Percentiles rank a stretch among this genome's conserved stretches.
Evolutionary conservation across 2,329 filamentous ascomycete species (phyloP).

Genomic region (Cryphonectria radicalis): DNA sequence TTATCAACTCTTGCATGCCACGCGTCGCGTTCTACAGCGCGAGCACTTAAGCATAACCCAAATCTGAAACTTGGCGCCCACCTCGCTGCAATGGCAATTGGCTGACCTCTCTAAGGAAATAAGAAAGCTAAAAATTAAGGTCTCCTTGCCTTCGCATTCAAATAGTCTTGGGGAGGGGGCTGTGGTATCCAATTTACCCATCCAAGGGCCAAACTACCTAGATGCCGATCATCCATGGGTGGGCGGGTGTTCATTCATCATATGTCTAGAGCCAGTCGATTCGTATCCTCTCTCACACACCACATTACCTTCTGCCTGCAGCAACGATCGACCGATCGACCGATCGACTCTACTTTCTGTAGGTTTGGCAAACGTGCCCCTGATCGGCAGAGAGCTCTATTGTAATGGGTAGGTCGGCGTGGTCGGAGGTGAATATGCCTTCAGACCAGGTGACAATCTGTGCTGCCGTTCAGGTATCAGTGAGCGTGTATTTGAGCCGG

Average conservation of each 20-base stretch:
- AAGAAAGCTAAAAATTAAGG: neutral
- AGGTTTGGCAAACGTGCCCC: neutral
- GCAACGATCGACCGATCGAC: slow-evolving; percentile 5
- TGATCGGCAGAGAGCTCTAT: slow-evolving; percentile 6
- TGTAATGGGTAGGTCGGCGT: slow-evolving; percentile 16
- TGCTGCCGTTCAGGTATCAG: neutral
- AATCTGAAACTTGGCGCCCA: slow-evolving; percentile 1
- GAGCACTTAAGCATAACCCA: slow-evolving; percentile 1
- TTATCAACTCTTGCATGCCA: neutral
- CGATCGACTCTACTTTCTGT: neutral
- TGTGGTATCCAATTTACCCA: neutral
- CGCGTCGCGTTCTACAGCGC: neutral
- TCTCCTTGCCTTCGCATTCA: neutral
- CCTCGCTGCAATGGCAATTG: neutral
- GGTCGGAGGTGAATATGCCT: neutral
- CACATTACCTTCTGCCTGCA: slow-evolving; percentile 9
- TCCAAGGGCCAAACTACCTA: neutral
- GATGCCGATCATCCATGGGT: neutral
- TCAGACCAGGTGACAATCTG: neutral
- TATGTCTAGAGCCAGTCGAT: slow-evolving; percentile 7
- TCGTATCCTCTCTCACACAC: neutral
- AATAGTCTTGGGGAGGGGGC: neutral
- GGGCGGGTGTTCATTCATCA: neutral
- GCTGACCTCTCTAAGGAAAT: neutral
- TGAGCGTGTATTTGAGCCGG: slow-evolving; percentile 2